phyloP scores from a whole-genome alignment of 2,329 filamentous ascomycete species.

The Colletotrichum euphorbiae region DNA sequence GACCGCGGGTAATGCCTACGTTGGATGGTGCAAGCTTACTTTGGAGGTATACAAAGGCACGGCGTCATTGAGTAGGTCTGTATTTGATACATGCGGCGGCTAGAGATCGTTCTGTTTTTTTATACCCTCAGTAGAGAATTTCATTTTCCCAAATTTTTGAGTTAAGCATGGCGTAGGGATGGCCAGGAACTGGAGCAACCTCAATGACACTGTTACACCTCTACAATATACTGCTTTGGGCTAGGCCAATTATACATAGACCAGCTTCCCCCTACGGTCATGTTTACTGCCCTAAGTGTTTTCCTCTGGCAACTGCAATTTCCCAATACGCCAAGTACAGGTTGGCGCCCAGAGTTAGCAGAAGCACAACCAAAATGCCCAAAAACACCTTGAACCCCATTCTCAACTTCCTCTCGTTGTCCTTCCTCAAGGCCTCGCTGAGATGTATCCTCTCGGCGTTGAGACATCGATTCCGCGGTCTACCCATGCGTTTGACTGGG shows the following conservation, averaged over 20 bases:
- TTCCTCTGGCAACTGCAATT: too few species aligned
- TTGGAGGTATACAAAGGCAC: slow-evolving; percentile 40
- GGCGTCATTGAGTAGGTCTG: slow-evolving; percentile 9
- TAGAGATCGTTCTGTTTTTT: background rate
- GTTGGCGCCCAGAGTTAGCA: background rate
- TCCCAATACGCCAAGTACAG: background rate
- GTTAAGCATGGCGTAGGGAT: background rate
- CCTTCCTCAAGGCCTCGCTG: background rate
- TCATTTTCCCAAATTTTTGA: background rate
- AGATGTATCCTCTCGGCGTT: background rate
- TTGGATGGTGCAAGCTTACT: slow-evolving; percentile 40
- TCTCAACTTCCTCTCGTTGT: background rate
- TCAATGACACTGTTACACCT: too few species aligned
- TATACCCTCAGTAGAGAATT: slow-evolving; percentile 6
- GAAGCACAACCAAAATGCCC: background rate
- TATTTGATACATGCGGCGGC: background rate
- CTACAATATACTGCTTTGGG: too few species aligned
- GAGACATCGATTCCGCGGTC: background rate
- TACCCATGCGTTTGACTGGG: background rate
- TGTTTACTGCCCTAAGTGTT: too few species aligned
- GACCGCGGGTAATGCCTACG: slow-evolving; percentile 28
- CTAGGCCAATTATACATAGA: too few species aligned
- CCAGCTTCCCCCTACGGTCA: too few species aligned
- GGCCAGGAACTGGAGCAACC: too few species aligned
- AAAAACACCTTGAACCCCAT: background rate